Evolutionary conservation across 129 eudicot genomes (phyloP).

Genomic region (Pittosporum tobira): DNA sequence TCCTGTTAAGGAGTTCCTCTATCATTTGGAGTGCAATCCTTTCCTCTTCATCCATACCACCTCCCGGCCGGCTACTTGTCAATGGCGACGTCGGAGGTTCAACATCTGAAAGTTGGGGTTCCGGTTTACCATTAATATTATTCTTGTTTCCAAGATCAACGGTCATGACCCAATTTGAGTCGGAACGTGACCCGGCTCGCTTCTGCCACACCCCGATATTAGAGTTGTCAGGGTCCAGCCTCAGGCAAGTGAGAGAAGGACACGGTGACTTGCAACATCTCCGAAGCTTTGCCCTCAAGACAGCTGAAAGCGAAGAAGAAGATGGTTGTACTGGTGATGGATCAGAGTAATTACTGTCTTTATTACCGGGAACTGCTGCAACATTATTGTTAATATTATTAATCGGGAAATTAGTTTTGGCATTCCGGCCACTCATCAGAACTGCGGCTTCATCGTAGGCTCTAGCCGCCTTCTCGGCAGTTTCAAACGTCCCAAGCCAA

Average conservation of each 20-base stretch:
- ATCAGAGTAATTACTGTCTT: too few relatives aligned
- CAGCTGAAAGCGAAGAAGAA: conserved; percentile 36
- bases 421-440: conserved; percentile 83
- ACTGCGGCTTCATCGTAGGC: conserved; percentile 90
- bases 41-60: conserved; percentile 68
- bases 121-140: background rate
- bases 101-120: background rate
- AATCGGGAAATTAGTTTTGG: conserved; percentile 79
- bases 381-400: too few relatives aligned
- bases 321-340: conserved; percentile 1
- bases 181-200: conserved; percentile 65
- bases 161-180: conserved; percentile 91
- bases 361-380: background rate
- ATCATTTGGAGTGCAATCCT: conserved; percentile 91
- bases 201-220: conserved; percentile 97
- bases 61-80: too few relatives aligned
- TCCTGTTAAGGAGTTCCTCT: conserved; percentile 69
- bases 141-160: conserved; percentile 67
- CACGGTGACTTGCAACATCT: conserved; percentile 69
- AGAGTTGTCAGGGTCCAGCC: conserved; percentile 79
- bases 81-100: too few relatives aligned
- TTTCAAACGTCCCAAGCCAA: conserved; percentile 91
- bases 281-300: conserved; percentile 66
- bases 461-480: conserved; percentile 92
- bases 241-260: conserved; percentile 76